These are phyloP conservation scores for Zangia roseola DNA, from an alignment of 768 basidiomycete species.

Conservation along the genomic window DNA sequence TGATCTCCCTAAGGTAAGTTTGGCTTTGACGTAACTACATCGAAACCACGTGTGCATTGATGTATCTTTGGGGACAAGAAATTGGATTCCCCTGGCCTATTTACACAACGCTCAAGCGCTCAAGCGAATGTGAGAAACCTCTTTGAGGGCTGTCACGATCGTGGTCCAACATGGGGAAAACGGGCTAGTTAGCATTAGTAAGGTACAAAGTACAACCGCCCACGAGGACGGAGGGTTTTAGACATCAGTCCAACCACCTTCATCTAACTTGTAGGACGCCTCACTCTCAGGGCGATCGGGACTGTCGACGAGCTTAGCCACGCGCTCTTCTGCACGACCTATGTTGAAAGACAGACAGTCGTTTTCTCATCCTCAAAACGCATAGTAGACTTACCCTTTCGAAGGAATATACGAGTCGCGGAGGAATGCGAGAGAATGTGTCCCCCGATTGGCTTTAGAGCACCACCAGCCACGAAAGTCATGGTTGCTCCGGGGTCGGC, in stretches of 20 bases:
- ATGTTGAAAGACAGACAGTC: not conserved
- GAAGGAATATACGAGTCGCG: slow-evolving; percentile 81
- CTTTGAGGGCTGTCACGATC: not conserved
- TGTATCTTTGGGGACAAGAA: not conserved
- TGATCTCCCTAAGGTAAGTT: not conserved
- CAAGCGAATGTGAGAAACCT: not conserved
- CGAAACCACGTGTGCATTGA: not conserved
- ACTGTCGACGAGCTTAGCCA: slow-evolving; percentile 87
- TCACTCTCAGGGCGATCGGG: slow-evolving; percentile 89
- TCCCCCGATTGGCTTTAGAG: slow-evolving; percentile 87
- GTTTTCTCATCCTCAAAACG: not conserved
- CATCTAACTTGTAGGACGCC: slow-evolving; percentile 87
- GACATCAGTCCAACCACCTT: slow-evolving; percentile 88
- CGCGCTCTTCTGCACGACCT: slow-evolving; percentile 90
- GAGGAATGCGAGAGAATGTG: slow-evolving; percentile 87
- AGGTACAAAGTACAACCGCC: not conserved
- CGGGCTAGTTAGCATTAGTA: not conserved
- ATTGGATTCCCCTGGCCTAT: not conserved
- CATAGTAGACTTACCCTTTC: slow-evolving; percentile 60
- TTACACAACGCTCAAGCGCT: no score
- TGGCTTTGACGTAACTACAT: not conserved
- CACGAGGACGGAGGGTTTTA: slow-evolving; percentile 33
- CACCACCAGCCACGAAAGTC: slow-evolving; percentile 93
- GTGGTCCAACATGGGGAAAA: not conserved
- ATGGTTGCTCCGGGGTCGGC: slow-evolving; percentile 94